phyloP scores from a whole-genome alignment of 2,329 filamentous ascomycete genomes.

The Emmonsiellopsis sp. region DNA sequence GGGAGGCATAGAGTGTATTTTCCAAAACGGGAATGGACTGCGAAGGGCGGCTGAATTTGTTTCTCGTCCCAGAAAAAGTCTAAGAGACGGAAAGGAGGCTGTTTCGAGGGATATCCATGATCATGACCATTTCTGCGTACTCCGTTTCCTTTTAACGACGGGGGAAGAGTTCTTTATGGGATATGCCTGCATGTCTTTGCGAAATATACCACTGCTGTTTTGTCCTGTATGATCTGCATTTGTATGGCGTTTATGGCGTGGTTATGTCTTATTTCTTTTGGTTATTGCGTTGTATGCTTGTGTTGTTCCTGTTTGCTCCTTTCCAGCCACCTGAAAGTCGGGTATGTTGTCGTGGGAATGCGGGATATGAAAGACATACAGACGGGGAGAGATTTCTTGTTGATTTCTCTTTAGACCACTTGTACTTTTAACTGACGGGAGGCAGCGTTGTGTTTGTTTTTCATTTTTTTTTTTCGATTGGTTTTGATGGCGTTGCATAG shows the following conservation, averaged over 20 bases:
- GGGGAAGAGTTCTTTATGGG: background rate
- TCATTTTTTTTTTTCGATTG: too few relatives aligned
- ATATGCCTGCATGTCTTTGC: slow-evolving; percentile 1
- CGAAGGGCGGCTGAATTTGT: background rate
- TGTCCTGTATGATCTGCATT: slow-evolving; percentile 4
- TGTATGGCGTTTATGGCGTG: background rate
- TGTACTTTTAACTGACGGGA: too few relatives aligned
- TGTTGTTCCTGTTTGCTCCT: background rate
- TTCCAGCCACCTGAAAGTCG: background rate
- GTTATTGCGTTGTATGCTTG: background rate
- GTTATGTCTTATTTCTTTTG: background rate
- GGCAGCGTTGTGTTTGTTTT: too few relatives aligned
- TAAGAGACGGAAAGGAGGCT: background rate
- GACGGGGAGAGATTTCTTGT: too few relatives aligned
- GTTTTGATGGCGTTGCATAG: too few relatives aligned
- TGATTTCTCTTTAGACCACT: too few relatives aligned
- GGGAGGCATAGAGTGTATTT: slow-evolving; percentile 3
- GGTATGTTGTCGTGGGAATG: background rate
- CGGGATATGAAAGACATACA: too few relatives aligned
- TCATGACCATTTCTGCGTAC: background rate
- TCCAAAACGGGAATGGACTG: slow-evolving; percentile 1
- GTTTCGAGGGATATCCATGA: background rate
- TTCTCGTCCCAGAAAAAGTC: background rate
- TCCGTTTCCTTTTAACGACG: background rate
- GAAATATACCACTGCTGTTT: slow-evolving; percentile 6